Base-by-base conservation (phyloP, 208 protist species). In the Phytomonas francai region DNA sequence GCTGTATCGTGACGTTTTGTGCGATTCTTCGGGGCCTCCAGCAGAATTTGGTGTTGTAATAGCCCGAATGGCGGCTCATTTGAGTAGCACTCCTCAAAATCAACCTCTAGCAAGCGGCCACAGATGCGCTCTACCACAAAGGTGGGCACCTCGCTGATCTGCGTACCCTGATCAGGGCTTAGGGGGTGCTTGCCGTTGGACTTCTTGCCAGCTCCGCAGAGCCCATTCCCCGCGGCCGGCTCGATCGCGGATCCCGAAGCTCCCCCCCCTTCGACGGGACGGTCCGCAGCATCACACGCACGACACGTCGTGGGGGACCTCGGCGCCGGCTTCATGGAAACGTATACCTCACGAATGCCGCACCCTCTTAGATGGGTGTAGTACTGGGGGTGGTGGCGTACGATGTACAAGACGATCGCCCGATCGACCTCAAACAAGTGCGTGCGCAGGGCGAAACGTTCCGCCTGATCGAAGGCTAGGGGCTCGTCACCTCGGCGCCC, bases 311-410 rank as follows among this genome's bases (percentile, higher is more conserved):
- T 36, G 3, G 33, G 33, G 33, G 33, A 3, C 33, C 8, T 36
- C 8, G 33, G 8, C 8, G 33, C 8, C 5, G 33, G 8, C 33
- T 36, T 36, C 33, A 8, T 36, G 33, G 71, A 65, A 8, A 89
- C 78, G 63, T 78, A 84, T 16, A 89, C 68, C 45, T 92, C 76
- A 49, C 61, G 76, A 59, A 92, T 72, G 22, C 86, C 86, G 49
- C 86, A 92, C 0, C 86, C 86, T 1, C 67, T 68, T 32, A 92
- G 31, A 2, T 78, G 67, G 22, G 70, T 81, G 70, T 79, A 80
- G 65, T 86, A 92, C 30, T 83, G 77, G 16, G 83, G 83, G 67
- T 92, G 86, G 63, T 92, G 86, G 12, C 81, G 78, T 63, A 89
- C 54, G 0, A 92, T 83, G 60, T 79, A 86, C 28, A 82, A 65